Base-by-base conservation (phyloP, 257 asterid genomes). In the Solanum corneliomulleri region DNA sequence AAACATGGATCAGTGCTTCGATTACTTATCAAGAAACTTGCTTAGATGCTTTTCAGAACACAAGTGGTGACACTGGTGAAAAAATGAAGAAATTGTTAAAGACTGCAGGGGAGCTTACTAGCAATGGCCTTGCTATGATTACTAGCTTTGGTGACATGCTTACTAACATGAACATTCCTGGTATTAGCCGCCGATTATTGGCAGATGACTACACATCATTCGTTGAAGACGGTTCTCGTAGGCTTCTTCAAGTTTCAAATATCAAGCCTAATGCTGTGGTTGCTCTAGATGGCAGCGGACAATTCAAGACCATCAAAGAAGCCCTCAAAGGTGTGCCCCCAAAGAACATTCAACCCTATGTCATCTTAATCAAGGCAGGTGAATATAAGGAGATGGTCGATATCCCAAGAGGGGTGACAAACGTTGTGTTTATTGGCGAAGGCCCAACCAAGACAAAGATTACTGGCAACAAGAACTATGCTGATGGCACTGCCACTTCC, bases 221-320 rank as follows among this genome's bases (percentile, higher is more conserved):
- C 12, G 85, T 86, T 2, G 71, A 77, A 10, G 18, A 42, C 2
- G 37, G 33, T 4, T 47, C 62, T 1, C 91, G 92, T 1, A 88
- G 81, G 64, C 76, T 90, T 29, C 92, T 93, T 20, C 84, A 78
- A 7, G 88, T 89, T 75, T 86, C 86, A 2, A 37, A 71, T 1
- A 10, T 69, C 75, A 92, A 88, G 84, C 91, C 95, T 1, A 91
- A 89, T 7, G 93, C 74, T 1, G 90, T 90, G 64, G 98, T 94
- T 86, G 95, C 98, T 3, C 89, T 64, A 23, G 98, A 96, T 86
- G 98, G 98, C 0, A 92, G 93, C 64, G 98, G 98, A 2, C 82
- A 90, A 9, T 93, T 47, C 71, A 91, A 82, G 90, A 90, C 94
- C 64, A 93, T 95, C 41, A 60, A 56, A 0, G 95, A 70, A 1